Evolutionary conservation across 768 basidiomycete genomes (phyloP).

Genomic region (Boletus reticulatus): DNA sequence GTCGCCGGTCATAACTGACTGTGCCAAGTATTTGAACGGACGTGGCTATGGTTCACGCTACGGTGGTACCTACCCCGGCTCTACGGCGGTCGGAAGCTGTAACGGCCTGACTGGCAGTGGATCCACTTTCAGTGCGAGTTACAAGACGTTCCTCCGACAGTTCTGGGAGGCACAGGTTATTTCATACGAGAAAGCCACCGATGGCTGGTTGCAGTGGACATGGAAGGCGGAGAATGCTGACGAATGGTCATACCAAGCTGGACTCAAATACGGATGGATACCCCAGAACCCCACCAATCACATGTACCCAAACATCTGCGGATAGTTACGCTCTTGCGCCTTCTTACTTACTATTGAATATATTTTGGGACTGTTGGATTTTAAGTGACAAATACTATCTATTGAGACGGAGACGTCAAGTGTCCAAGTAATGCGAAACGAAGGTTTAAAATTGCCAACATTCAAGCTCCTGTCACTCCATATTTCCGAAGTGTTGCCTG

Average conservation of each 20-base stretch:
- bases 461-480: slow-evolving; percentile 46
- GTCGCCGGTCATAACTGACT: slow-evolving; percentile 75
- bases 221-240: slow-evolving; percentile 84
- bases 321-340: slow-evolving; percentile 15
- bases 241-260: slow-evolving; percentile 89
- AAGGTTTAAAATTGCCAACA: neutral
- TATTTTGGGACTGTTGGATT: slow-evolving; percentile 2
- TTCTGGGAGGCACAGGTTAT: slow-evolving; percentile 84
- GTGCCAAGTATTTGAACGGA: slow-evolving; percentile 65
- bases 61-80: slow-evolving; percentile 63
- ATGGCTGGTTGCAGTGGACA: slow-evolving; percentile 80
- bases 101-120: slow-evolving; percentile 69
- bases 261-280: slow-evolving; percentile 81
- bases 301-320: slow-evolving; percentile 63
- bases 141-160: slow-evolving; percentile 80
- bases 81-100: slow-evolving; percentile 72
- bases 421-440: neutral
- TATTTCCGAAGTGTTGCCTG: slow-evolving; percentile 64
- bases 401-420: neutral
- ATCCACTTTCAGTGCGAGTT: slow-evolving; percentile 67
- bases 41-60: slow-evolving; percentile 67
- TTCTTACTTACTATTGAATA: neutral
- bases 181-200: slow-evolving; percentile 59
- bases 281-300: slow-evolving; percentile 54
- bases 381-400: neutral